These are phyloP conservation scores for Podila epicladia DNA, from an alignment of 192 early-diverging fungal species.

Conservation along the genomic window DNA sequence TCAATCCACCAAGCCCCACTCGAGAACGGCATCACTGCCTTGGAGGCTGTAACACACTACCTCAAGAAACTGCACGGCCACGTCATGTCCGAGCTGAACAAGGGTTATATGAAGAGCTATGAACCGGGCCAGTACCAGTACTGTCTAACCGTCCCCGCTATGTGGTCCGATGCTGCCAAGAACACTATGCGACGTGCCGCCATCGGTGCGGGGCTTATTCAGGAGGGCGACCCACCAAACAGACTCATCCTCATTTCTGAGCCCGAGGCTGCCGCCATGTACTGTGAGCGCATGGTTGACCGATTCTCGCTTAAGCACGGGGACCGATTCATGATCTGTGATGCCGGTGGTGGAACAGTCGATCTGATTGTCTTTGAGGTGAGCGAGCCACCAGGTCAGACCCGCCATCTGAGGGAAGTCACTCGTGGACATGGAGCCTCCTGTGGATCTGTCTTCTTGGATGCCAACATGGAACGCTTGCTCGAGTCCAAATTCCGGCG, in stretches of 20 bases:
- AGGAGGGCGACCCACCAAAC: slow-evolving; percentile 56
- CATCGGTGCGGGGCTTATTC: slow-evolving; percentile 58
- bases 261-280: slow-evolving; percentile 65
- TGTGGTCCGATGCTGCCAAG: slow-evolving; percentile 65
- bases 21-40: slow-evolving; percentile 45
- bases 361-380: slow-evolving; percentile 58
- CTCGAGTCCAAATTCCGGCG: slow-evolving; percentile 47
- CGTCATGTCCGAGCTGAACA: slow-evolving; percentile 48
- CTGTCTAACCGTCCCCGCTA: slow-evolving; percentile 63
- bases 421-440: slow-evolving; percentile 58
- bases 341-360: slow-evolving; percentile 59
- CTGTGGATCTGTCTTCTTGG: slow-evolving; percentile 56
- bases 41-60: slow-evolving; percentile 47
- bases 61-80: slow-evolving; percentile 53
- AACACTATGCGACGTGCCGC: slow-evolving; percentile 61
- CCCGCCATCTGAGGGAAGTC: slow-evolving; percentile 55
- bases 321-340: slow-evolving; percentile 58
- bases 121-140: slow-evolving; percentile 41
- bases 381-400: slow-evolving; percentile 29
- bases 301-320: slow-evolving; percentile 48
- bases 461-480: slow-evolving; percentile 54
- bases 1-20: slow-evolving; percentile 42
- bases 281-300: slow-evolving; percentile 62
- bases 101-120: slow-evolving; percentile 51
- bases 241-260: slow-evolving; percentile 59